Base-by-base conservation (phyloP, 345 rosid species). In the Kernera saxatilis region DNA sequence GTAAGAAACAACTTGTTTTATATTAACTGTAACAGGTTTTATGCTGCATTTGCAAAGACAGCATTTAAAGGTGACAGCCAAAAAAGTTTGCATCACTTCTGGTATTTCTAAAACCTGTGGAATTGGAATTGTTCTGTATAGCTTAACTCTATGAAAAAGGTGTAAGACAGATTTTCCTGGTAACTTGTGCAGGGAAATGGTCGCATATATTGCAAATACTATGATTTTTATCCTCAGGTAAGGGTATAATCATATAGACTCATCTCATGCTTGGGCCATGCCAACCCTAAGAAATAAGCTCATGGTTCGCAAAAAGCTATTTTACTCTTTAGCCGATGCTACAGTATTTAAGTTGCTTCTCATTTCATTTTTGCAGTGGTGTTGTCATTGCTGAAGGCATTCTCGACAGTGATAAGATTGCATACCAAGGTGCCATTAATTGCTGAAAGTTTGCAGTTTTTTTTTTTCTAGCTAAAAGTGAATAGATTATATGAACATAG, bases 161-260 rank as follows among this genome's bases (percentile, higher is more conserved):
- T 54, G 25, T 55, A 49, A 50, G 8, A 32, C 29, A 59, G 1
- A 29, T 33, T 52, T 60, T 68, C 21, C 43, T 3, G 56, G 43
- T 69, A 43, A 52, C 40, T 45, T 69, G 18, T 63, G 67, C 90
- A 93, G 97, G 98, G 96, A 87, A 83, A 93, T 93, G 97, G 85
- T 93, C 63, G 91, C 97, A 33, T 93, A 93, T 67, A 93, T 93
- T 80, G 98, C 98, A 60, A 93, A 93, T 84, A 93, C 98, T 40
- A 73, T 91, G 66, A 91, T 93, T 60, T 93, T 93, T 79, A 93
- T 89, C 78, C 83, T 91, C 71, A 93, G 98, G 98, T 93, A 79
- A 82, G 84, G 43, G 15, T 55, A 17, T 17, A 12, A 37, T 30
- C 25, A 49, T 59, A 59, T 59, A 59, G 49, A 61, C 58, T 50